Conservation (phyloP, 306 rosid genomes). For the Quercus alba region DNA sequence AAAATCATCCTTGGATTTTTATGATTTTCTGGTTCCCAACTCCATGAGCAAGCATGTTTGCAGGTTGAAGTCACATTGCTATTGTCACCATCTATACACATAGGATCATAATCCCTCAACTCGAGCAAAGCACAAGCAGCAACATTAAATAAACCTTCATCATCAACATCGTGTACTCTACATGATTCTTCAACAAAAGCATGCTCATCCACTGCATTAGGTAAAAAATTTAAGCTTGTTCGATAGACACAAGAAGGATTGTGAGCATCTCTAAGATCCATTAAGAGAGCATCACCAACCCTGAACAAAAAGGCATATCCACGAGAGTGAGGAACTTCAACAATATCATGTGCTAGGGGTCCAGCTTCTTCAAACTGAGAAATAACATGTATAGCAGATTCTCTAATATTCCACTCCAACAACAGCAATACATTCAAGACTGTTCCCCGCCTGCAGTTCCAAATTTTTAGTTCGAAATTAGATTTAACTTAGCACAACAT, state of each 20-base stretch:
- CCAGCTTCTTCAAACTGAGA: constrained; percentile 70
- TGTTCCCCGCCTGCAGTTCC: constrained; percentile 55
- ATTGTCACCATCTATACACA: constrained; percentile 82
- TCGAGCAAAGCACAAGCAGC: constrained; percentile 91
- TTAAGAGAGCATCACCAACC: constrained; percentile 80
- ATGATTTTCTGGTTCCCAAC: constrained; percentile 78
- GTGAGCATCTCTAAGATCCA: constrained; percentile 79
- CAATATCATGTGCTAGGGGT: constrained; percentile 70
- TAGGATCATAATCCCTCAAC: constrained; percentile 86
- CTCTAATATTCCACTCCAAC: constrained; percentile 76
- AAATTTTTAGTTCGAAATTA: constrained; percentile 5
- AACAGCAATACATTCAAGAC: constrained; percentile 63
- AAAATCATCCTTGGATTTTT: constrained; percentile 65
- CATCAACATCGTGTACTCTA: constrained; percentile 80
- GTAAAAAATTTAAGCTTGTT: constrained; percentile 62
- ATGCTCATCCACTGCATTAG: constrained; percentile 65
- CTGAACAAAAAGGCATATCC: constrained; percentile 86
- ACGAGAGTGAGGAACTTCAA: constrained; percentile 73
- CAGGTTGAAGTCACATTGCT: constrained; percentile 42
- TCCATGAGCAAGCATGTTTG: constrained; percentile 80
- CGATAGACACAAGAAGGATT: constrained; percentile 60
- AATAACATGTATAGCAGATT: constrained; percentile 40
- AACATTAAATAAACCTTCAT: constrained; percentile 73
- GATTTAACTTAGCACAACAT: constrained; percentile 14
- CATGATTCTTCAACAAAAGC: constrained; percentile 66